A percentile compares a stretch with the other conserved stretches of the same genome.
phyloP scores from a whole-genome alignment of 2,329 filamentous ascomycete species.

The Ophiostoma angusticollis region DNA sequence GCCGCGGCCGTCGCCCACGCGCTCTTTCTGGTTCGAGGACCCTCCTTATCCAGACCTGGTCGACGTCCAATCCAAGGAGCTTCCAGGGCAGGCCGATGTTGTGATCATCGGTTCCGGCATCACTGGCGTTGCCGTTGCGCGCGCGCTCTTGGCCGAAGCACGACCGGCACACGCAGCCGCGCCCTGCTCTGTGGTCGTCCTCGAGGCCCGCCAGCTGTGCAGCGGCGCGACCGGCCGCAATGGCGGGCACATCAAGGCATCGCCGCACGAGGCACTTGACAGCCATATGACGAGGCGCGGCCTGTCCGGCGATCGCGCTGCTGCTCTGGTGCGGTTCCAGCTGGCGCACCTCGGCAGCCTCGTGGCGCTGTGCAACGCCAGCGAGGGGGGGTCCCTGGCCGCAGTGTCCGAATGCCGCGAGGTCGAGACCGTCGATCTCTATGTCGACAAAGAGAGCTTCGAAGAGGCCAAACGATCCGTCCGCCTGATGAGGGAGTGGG shows the following conservation, averaged over 20 bases:
- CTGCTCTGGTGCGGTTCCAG: slow-evolving; percentile 30
- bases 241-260: slow-evolving; percentile 36
- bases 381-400: slow-evolving; percentile 20
- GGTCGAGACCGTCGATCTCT: slow-evolving; percentile 36
- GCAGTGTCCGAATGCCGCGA: slow-evolving; percentile 27
- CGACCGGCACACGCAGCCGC: background rate
- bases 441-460: slow-evolving; percentile 23
- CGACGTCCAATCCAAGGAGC: slow-evolving; percentile 18
- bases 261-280: slow-evolving; percentile 30
- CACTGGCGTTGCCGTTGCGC: slow-evolving; percentile 29
- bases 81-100: slow-evolving; percentile 31
- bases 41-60: slow-evolving; percentile 10
- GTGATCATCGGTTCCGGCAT: slow-evolving; percentile 44
- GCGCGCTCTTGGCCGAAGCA: background rate
- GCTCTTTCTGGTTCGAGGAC: slow-evolving; percentile 8
- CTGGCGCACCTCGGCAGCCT: slow-evolving; percentile 28
- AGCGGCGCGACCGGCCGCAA: slow-evolving; percentile 41
- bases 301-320: slow-evolving; percentile 24
- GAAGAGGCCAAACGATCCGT: slow-evolving; percentile 21
- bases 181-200: slow-evolving; percentile 29
- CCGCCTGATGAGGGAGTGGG: slow-evolving; percentile 21
- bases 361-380: slow-evolving; percentile 23
- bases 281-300: slow-evolving; percentile 18
- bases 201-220: slow-evolving; percentile 36
- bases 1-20: slow-evolving; percentile 2